Base-by-base conservation (phyloP, 2,329 filamentous ascomycete genomes). In the Mycocentrospora acerina region DNA sequence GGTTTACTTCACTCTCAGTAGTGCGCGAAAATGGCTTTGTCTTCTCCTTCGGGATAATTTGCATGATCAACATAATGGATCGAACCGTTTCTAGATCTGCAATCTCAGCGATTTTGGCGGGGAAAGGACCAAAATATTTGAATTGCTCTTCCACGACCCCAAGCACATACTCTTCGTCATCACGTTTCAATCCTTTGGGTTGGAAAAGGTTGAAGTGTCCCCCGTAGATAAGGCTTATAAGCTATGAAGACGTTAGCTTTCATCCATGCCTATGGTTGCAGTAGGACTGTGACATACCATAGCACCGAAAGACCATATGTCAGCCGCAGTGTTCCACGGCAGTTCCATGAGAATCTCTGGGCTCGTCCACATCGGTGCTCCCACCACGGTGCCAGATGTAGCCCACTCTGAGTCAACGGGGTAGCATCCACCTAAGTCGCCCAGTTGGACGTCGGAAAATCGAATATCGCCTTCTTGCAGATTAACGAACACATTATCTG, bases 281-380 rank as follows among this genome's bases (percentile, higher is more conserved):
- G 24, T 29, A 32, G 24, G n/a, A 31, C 11, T 17, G n/a, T n/a
- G n/a, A 60, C 61, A 38, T 51, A 64, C 64, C 46, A 60, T 60
- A 31, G 63, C 48, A 29, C 68, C 62, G 42, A 69, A 68, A 30
- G 67, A 70, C 64, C 66, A 71, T 44, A 71, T 69, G 37, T 71
- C 66, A 30, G 64, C 60, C 16, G 67, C 52, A 26, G 59, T 62
- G 30, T 62, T 66, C 65, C 66, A 70, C 30, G 44, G 42, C 32
- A 49, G 8, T 37, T 53, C 47, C 24, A 57, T 18, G 12, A 54
- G 29, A 14, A 62, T 55, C 49, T 71, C 64, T 37, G 66, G 66
- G 35, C 67, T 71, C 39, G 65, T 44, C 45, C 61, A 71, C 24
- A 70, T 64, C 16, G 62, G 46, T 24, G 67, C 54, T 40, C 66